A percentile compares a stretch with the other conserved stretches of the same genome.
phyloP scores from a whole-genome alignment of 768 basidiomycete species.

The Tubosaeta sp. region DNA sequence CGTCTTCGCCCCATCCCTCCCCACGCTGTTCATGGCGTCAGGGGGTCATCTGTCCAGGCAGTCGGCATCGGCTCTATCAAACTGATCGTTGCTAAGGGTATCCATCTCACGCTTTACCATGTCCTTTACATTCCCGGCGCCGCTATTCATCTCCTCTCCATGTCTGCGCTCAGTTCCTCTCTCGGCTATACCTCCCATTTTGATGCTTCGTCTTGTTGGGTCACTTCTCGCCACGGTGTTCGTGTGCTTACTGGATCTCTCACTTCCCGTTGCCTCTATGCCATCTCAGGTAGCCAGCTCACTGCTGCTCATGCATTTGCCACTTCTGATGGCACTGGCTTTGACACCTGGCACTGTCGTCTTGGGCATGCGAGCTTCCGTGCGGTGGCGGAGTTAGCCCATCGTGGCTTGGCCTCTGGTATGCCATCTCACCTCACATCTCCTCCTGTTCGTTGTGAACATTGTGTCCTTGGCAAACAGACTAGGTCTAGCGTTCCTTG shows the following conservation, averaged over 20 bases:
- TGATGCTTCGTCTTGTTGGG: conserved; percentile 8
- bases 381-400: conserved; percentile 13
- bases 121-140: conserved; percentile 22
- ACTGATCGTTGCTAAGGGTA: conserved; percentile 2
- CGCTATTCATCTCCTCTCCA: conserved; percentile 22
- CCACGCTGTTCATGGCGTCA: conserved; percentile 8
- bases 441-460: no score
- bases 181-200: no score
- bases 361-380: no score
- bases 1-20: conserved; percentile 6
- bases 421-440: no score
- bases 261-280: not conserved
- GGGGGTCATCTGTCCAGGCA: conserved; percentile 14
- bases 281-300: not conserved
- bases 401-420: no score
- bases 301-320: conserved; percentile 14
- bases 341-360: conserved; percentile 28
- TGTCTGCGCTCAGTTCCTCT: no score
- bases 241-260: not conserved
- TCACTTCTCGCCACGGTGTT: not conserved
- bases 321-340: no score
- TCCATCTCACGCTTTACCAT: conserved; percentile 10
- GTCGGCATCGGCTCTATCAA: conserved; percentile 12
- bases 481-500: conserved; percentile 29
- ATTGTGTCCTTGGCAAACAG: conserved; percentile 40